phyloP scores from a whole-genome alignment of 306 rosid species.

The Trifolium repens region DNA sequence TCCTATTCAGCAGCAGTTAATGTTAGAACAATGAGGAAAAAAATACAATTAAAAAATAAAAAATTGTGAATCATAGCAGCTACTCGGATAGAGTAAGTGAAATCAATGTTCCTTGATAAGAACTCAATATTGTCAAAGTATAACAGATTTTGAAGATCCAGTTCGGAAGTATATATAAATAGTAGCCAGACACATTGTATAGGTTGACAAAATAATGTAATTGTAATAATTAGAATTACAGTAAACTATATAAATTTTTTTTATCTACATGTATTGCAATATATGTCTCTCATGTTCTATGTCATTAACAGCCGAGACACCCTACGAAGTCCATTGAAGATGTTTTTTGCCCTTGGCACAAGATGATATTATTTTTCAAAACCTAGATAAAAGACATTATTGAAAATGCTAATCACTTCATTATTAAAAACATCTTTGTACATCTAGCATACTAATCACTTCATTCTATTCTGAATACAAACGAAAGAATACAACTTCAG shows the following conservation, averaged over 20 bases:
- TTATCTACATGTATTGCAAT: background rate
- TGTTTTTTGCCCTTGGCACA: constrained; percentile 19
- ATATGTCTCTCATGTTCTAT: background rate
- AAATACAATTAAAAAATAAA: constrained; percentile 27
- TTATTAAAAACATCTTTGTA: background rate
- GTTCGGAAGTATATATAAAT: background rate
- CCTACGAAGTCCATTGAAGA: constrained; percentile 22
- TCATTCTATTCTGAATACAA: constrained; percentile 14
- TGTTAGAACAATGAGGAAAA: constrained; percentile 37
- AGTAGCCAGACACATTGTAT: background rate
- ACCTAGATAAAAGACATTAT: background rate
- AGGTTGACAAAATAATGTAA: background rate
- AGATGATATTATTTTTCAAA: background rate
- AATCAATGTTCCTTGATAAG: constrained; percentile 22
- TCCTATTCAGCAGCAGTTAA: constrained; percentile 59
- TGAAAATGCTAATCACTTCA: background rate
- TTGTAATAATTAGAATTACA: background rate
- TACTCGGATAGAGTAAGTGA: background rate
- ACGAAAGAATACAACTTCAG: constrained; percentile 14
- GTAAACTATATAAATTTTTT: background rate
- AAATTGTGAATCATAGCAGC: background rate
- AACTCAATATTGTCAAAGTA: constrained; percentile 31
- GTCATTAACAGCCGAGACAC: background rate
- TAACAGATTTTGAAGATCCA: constrained; percentile 33
- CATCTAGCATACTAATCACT: constrained; percentile 19